Evolutionary conservation across 23 red algal species (phyloP), one percentile per base, ranked within the genome.

Genomic region (Gracilariopsis chorda): DNA sequence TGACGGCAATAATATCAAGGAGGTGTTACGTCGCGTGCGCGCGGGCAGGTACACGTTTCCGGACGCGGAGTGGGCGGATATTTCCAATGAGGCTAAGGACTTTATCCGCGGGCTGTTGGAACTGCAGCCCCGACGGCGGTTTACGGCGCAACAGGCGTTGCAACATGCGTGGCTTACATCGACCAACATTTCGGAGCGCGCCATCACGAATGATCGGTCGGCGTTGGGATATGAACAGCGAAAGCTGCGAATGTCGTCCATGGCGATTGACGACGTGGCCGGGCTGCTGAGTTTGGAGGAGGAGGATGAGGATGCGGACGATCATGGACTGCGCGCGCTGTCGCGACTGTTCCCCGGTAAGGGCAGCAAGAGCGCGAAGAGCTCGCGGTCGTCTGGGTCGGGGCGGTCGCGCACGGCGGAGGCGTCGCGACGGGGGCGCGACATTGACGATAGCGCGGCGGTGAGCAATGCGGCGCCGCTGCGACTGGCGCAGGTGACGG

Each of bases 71-170:
- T 99, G 97, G 97, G 82, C 53, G 34, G 84, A 96, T 25, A 94
- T 99, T 72, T 95, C 92, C n/a, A 61, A 63, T 20, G 84, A 90
- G 14, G 93, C 93, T 33, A 99, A 96, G 90, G 75, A 90, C 27
- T 88, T 99, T 46, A 88, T 95, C 21, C 10, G 84, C 17, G 91
- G 91, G 7, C 63, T 99, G 59, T 77, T 99, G 60, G 78, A 91
- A 80, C 62, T 99, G 14, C 80, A 99, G 20, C 90, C 93, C 19
- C 60, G 90, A 77, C 51, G 77, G 13, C 74, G 97, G 3, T 39
- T 99, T 20, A 88, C 93, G 9, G 93, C 88, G 14, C 77, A 76
- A n/a, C 42, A 95, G 78, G 89, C 88, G 17, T 77, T 91, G 56
- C 49, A 86, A 16, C 95, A 98, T 78, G 32, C 70, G 16, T 94